Percentiles rank a stretch among this genome's conserved stretches.
These are phyloP conservation scores for Aspergillus unguis DNA, from an alignment of 2,329 filamentous ascomycete genomes.

Conservation along the genomic window DNA sequence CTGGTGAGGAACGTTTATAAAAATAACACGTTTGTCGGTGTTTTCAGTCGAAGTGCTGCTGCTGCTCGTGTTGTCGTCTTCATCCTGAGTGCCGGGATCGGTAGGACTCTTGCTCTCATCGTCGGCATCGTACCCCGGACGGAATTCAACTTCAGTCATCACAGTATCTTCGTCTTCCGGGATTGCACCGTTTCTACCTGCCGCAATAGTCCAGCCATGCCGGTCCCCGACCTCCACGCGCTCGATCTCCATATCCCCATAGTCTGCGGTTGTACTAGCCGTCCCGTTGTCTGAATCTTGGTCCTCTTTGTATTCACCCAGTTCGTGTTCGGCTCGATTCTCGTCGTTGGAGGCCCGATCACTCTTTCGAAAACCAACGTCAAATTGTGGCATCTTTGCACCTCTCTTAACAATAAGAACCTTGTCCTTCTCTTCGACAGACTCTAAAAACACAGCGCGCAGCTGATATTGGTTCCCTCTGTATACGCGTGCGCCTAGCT, in stretches of 20 bases:
- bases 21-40: neutral
- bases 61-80: neutral
- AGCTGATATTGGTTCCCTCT: neutral
- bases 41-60: neutral
- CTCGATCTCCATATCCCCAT: neutral
- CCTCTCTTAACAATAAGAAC: constrained; percentile 7
- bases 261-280: neutral
- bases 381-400: neutral
- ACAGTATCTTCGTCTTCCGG: neutral
- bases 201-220: neutral
- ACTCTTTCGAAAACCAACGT: too few relatives aligned
- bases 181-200: neutral
- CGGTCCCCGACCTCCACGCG: neutral
- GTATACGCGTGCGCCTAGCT: constrained; percentile 5
- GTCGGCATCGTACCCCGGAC: too few relatives aligned
- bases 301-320: too few relatives aligned
- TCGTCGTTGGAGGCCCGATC: too few relatives aligned
- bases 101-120: neutral
- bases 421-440: constrained; percentile 9
- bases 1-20: neutral
- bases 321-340: too few relatives aligned
- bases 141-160: neutral
- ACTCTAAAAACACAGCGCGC: constrained; percentile 2
- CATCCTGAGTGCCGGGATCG: neutral
- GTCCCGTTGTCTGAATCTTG: neutral